These are phyloP conservation scores for Spizellomyces sp. DNA, from an alignment of 192 early-diverging fungal genomes.

Conservation along the genomic window DNA sequence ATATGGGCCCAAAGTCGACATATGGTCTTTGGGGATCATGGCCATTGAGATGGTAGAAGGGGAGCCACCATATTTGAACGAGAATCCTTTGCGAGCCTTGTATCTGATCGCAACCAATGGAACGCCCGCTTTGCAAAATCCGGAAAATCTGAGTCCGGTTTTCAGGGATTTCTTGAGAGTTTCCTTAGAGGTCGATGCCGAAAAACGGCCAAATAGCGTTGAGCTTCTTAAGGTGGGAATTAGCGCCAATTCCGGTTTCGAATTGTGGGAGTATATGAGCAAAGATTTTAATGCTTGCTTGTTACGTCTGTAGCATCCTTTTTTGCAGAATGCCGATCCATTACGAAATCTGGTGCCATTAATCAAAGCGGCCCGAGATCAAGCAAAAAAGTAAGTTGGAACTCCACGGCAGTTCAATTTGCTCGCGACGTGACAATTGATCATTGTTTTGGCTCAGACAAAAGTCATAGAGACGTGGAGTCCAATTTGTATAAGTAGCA, in stretches of 20 bases:
- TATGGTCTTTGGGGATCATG: slow-evolving; percentile 96
- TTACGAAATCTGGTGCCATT: slow-evolving; percentile 78
- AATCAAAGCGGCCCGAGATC: slow-evolving; percentile 63
- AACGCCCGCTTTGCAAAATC: slow-evolving; percentile 87
- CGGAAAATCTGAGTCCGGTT: slow-evolving; percentile 74
- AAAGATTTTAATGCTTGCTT: slow-evolving; percentile 2
- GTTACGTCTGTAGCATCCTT: slow-evolving; percentile 68
- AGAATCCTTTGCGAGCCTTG: slow-evolving; percentile 92
- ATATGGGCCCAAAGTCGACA: slow-evolving; percentile 73
- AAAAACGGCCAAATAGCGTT: slow-evolving; percentile 74
- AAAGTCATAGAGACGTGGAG: too few species aligned
- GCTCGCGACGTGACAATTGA: too few species aligned
- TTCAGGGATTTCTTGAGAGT: slow-evolving; percentile 88
- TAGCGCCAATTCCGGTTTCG: background rate
- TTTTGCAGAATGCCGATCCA: slow-evolving; percentile 81
- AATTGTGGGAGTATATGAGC: background rate
- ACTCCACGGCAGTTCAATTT: too few species aligned
- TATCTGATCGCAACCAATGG: slow-evolving; percentile 97
- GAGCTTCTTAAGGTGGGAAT: slow-evolving; percentile 71
- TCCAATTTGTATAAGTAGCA: too few species aligned
- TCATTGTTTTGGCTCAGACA: too few species aligned
- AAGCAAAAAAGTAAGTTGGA: slow-evolving; percentile 36
- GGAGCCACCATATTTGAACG: slow-evolving; percentile 94
- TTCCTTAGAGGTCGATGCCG: slow-evolving; percentile 84
- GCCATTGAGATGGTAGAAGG: slow-evolving; percentile 97